Evolutionary conservation across 768 basidiomycete species (phyloP).

Genomic region (Coprinopsis cinerea): DNA sequence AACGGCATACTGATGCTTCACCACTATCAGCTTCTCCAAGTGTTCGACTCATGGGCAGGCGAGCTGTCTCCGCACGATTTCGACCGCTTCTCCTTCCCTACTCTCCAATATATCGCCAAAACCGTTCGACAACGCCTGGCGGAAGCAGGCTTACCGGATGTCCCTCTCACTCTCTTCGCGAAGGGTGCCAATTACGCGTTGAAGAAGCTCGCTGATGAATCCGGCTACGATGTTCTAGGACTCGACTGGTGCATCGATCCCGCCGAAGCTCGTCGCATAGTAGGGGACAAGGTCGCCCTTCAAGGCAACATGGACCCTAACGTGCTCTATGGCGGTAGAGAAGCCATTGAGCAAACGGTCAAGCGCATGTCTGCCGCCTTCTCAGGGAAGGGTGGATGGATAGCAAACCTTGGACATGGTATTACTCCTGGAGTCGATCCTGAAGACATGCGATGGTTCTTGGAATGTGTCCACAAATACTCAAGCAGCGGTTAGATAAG

Average conservation of each 20-base stretch:
- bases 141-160: conserved; percentile 44
- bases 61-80: conserved; percentile 91
- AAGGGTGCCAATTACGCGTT: conserved; percentile 87
- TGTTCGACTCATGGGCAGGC: conserved; percentile 96
- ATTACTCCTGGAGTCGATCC: conserved; percentile 95
- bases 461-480: conserved; percentile 84
- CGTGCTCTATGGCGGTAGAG: conserved; percentile 77
- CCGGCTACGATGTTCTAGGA: conserved; percentile 84
- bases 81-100: conserved; percentile 74
- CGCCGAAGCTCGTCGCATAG: conserved; percentile 54
- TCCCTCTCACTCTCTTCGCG: conserved; percentile 89
- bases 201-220: conserved; percentile 46
- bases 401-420: conserved; percentile 95
- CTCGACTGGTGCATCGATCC: conserved; percentile 91
- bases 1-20: too few species aligned
- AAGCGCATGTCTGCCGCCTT: conserved; percentile 81
- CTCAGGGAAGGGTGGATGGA: conserved; percentile 74
- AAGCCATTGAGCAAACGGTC: conserved; percentile 82
- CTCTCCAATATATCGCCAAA: conserved; percentile 64
- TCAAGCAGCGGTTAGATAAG: conserved; percentile 35
- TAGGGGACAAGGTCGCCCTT: conserved; percentile 58
- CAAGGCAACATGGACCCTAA: conserved; percentile 95
- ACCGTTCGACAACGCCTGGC: conserved; percentile 58
- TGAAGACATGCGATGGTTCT: conserved; percentile 87
- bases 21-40: conserved; percentile 92